Conservation (phyloP, 768 basidiomycete species). For the Pisolithus orientalis region DNA sequence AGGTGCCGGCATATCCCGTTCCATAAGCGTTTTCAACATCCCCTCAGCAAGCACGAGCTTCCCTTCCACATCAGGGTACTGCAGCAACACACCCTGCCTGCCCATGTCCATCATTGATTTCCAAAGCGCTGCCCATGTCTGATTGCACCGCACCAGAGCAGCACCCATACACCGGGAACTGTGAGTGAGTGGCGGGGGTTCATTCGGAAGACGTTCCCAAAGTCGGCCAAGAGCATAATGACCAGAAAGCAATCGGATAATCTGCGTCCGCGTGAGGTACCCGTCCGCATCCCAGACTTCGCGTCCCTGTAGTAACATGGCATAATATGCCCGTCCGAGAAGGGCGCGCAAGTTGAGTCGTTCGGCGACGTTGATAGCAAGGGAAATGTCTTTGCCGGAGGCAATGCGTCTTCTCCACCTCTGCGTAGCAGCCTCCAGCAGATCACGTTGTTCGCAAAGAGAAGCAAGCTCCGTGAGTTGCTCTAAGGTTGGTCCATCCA, state of each 20-base stretch:
- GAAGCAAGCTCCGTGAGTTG: conserved; percentile 48
- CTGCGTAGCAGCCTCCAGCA: conserved; percentile 35
- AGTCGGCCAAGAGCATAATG: conserved; percentile 42
- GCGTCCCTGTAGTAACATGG: conserved; percentile 46
- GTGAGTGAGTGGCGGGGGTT: conserved; percentile 39
- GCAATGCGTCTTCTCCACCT: conserved; percentile 45
- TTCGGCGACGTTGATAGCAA: conserved; percentile 42
- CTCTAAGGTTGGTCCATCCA: conserved; percentile 33
- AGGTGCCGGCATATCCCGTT: conserved; percentile 35
- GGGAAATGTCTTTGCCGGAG: conserved; percentile 38
- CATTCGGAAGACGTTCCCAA: conserved; percentile 37
- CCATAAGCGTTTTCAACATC: conserved; percentile 39
- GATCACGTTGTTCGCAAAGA: conserved; percentile 40
- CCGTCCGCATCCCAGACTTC: conserved; percentile 42
- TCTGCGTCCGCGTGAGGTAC: conserved; percentile 42
- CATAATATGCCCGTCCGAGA: conserved; percentile 45
- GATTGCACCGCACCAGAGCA: conserved; percentile 36
- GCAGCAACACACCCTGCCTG: conserved; percentile 33
- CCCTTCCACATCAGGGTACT: conserved; percentile 39
- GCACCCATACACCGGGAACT: conserved; percentile 34
- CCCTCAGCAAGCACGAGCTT: conserved; percentile 44
- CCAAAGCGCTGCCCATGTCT: conserved; percentile 43
- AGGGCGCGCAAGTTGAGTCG: conserved; percentile 40
- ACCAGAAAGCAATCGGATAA: conserved; percentile 47
- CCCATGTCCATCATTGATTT: conserved; percentile 34